phyloP scores from a whole-genome alignment of 345 rosid genomes.

The Hirschfeldia incana region DNA sequence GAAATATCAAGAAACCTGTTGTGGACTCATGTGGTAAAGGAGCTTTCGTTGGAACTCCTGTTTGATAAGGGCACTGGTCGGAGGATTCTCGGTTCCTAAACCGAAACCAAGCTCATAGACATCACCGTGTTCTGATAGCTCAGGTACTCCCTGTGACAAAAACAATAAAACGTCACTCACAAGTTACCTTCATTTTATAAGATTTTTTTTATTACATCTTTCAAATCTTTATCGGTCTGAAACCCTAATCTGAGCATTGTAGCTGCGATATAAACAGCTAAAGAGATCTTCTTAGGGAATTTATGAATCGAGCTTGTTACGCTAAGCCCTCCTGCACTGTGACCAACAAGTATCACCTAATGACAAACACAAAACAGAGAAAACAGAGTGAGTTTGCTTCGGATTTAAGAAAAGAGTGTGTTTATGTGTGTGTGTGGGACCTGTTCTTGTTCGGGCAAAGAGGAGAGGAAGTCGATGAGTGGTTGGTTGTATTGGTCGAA shows the following conservation, averaged over 20 bases:
- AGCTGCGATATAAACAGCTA: slow-evolving; percentile 76
- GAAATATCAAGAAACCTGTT: slow-evolving; percentile 51
- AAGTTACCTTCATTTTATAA: slow-evolving; percentile 16
- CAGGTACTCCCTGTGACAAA: slow-evolving; percentile 69
- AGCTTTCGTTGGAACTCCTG: slow-evolving; percentile 58
- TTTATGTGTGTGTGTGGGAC: slow-evolving; percentile 33
- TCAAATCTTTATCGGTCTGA: slow-evolving; percentile 57
- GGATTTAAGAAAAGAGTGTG: slow-evolving; percentile 10
- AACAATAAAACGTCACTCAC: slow-evolving; percentile 21
- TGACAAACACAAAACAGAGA: slow-evolving; percentile 10
- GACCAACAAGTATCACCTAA: slow-evolving; percentile 87
- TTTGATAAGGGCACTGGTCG: slow-evolving; percentile 72
- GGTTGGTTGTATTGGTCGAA: slow-evolving; percentile 81
- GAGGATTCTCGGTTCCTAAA: slow-evolving; percentile 64
- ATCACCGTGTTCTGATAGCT: slow-evolving; percentile 69
- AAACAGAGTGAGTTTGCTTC: slow-evolving; percentile 24
- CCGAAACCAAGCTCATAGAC: slow-evolving; percentile 70
- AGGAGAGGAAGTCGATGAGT: slow-evolving; percentile 62
- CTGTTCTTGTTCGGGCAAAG: slow-evolving; percentile 62
- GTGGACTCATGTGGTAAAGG: slow-evolving; percentile 66
- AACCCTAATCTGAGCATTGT: slow-evolving; percentile 75
- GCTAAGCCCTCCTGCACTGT: slow-evolving; percentile 91
- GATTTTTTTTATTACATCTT: slow-evolving; percentile 44
- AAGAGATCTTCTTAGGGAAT: slow-evolving; percentile 57
- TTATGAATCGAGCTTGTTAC: slow-evolving; percentile 60